Evolutionary conservation across 371 early-diverging fungal genomes (phyloP).

Genomic region (Neoconidiobolus thromboides): DNA sequence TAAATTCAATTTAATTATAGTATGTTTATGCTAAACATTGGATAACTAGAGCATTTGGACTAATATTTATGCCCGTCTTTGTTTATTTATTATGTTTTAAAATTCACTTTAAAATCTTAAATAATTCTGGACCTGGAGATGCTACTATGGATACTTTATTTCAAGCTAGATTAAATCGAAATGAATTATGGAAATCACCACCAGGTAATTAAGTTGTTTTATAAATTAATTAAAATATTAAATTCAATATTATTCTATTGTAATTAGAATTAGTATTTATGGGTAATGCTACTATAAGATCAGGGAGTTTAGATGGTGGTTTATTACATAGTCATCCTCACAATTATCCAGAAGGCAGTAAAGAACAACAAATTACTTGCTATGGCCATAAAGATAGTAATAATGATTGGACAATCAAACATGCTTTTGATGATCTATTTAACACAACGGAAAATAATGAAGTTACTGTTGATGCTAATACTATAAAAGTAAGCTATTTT

Average conservation of each 20-base stretch:
- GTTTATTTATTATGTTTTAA: conserved; percentile 80
- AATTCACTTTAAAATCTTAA: conserved; percentile 84
- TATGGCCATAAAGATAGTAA: conserved; percentile 96
- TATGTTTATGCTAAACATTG: conserved; percentile 50
- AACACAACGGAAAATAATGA: not conserved
- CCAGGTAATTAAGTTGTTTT: conserved; percentile 32
- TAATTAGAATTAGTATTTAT: conserved; percentile 73
- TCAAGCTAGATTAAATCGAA: conserved; percentile 81
- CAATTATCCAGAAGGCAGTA: conserved; percentile 78
- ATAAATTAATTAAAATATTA: not conserved
- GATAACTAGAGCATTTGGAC: conserved; percentile 49
- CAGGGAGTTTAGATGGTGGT: conserved; percentile 76
- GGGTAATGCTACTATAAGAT: conserved; percentile 76
- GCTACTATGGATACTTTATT: conserved; percentile 98
- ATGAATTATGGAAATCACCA: conserved; percentile 56
- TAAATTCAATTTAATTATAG: conserved; percentile 13
- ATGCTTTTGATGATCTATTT: not conserved
- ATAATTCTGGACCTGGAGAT: conserved; percentile 86
- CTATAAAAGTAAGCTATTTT: too few species aligned
- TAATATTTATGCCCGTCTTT: conserved; percentile 71
- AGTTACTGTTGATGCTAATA: too few species aligned
- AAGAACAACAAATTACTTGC: conserved; percentile 94
- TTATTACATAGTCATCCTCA: conserved; percentile 95
- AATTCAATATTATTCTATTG: not conserved
- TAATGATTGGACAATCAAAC: conserved; percentile 77